Evolutionary conservation across 75 land plant genomes (phyloP).

Genomic region (Sequoia sempervirens): DNA sequence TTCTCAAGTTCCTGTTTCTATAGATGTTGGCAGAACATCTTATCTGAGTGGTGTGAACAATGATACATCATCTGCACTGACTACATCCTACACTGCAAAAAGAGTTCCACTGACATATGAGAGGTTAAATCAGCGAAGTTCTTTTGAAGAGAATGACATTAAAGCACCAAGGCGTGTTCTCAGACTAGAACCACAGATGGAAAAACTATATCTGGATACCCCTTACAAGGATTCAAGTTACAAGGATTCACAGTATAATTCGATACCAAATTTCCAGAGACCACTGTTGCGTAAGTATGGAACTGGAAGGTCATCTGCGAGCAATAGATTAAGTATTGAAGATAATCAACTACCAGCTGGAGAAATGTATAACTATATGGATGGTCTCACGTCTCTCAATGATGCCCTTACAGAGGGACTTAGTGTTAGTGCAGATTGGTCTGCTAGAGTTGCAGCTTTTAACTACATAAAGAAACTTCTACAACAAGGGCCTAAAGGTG

Average conservation of each 20-base stretch:
- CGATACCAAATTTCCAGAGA: constrained; percentile 87
- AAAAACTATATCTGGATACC: constrained; percentile 48
- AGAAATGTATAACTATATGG: constrained; percentile 56
- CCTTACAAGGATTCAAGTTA: constrained; percentile 36
- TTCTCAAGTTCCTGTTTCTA: constrained; percentile 41
- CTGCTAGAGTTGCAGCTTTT: constrained; percentile 91
- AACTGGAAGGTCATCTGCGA: constrained; percentile 54
- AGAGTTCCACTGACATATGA: constrained; percentile 44
- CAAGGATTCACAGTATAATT: constrained; percentile 44
- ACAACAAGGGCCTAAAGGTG: constrained; percentile 86
- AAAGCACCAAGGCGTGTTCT: constrained; percentile 45
- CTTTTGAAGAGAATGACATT: constrained; percentile 47
- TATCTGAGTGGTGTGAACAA: constrained; percentile 22
- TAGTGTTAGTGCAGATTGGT: constrained; percentile 91
- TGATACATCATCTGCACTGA: constrained; percentile 30
- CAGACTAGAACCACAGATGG: constrained; percentile 40
- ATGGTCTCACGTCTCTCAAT: constrained; percentile 82
- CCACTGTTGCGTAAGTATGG: constrained; percentile 73
- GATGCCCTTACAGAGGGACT: constrained; percentile 96
- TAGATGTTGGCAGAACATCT: constrained; percentile 38
- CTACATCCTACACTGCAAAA: constrained; percentile 38
- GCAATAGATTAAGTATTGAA: constrained; percentile 69
- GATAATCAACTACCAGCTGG: constrained; percentile 57
- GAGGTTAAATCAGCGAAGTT: constrained; percentile 45
- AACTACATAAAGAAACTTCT: constrained; percentile 70